Conservation (phyloP, 345 rosid species). For the Syzygium aromaticum region DNA sequence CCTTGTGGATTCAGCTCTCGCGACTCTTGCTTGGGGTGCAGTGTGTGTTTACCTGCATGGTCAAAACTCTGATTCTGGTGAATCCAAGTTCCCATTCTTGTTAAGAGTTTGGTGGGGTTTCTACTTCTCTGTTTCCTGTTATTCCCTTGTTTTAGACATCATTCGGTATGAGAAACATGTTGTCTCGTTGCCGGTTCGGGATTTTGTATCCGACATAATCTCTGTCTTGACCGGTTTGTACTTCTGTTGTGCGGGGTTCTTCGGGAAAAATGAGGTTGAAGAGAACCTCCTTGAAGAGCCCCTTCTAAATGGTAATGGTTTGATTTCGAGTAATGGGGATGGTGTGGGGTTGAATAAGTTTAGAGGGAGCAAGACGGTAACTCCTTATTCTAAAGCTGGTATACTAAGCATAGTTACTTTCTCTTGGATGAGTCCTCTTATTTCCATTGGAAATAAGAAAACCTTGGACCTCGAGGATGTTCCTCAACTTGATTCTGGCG, state of each 20-base stretch:
- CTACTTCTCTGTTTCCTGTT: conserved; percentile 32
- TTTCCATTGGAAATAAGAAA: conserved; percentile 50
- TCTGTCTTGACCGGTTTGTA: conserved; percentile 29
- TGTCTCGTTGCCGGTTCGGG: conserved; percentile 4
- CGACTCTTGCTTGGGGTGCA: conserved; percentile 39
- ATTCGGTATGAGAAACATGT: conserved; percentile 5
- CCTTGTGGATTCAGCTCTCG: conserved; percentile 28
- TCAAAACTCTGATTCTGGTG: conserved; percentile 8
- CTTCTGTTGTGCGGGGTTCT: conserved; percentile 40
- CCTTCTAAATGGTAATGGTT: conserved; percentile 14
- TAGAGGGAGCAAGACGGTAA: conserved; percentile 13
- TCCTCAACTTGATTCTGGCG: conserved; percentile 48
- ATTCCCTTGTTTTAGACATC: conserved; percentile 26
- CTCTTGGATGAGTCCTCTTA: conserved; percentile 60
- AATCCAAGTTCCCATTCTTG: conserved; percentile 18
- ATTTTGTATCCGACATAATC: conserved; percentile 28
- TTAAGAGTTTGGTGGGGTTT: conserved; percentile 54
- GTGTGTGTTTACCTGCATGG: conserved; percentile 21
- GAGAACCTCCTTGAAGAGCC: conserved; percentile 23
- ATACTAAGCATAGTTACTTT: conserved; percentile 22
- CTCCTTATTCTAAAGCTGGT: conserved; percentile 17
- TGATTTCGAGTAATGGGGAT: background rate
- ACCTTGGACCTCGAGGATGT: conserved; percentile 54
- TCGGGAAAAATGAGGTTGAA: conserved; percentile 20
- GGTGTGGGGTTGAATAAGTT: conserved; percentile 3